Evolutionary conservation across 179 eudicot genomes (phyloP).

Genomic region (Dionaea muscipula): DNA sequence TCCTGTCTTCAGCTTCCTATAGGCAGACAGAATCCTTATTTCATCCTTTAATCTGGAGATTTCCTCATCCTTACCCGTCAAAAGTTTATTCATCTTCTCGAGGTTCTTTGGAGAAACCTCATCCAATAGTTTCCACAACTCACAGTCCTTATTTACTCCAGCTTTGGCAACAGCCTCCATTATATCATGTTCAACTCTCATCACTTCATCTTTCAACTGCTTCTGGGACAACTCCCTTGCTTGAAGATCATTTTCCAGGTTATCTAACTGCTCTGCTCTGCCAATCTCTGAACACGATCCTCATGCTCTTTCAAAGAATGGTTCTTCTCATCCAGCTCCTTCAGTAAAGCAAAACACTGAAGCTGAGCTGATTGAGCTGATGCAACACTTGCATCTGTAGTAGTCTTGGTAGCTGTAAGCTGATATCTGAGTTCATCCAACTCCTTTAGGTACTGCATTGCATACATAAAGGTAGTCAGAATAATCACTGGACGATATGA

Average conservation of each 20-base stretch:
- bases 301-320: too few species aligned
- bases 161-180: conserved; percentile 65
- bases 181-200: conserved; percentile 78
- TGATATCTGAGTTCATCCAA: conserved; percentile 58
- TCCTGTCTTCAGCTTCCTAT: conserved; percentile 86
- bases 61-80: conserved; percentile 64
- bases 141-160: conserved; percentile 58
- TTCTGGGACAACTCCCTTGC: conserved; percentile 65
- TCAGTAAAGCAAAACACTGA: conserved; percentile 53
- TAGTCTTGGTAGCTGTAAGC: conserved; percentile 51
- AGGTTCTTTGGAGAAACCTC: conserved; percentile 67
- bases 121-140: conserved; percentile 60
- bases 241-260: too few species aligned
- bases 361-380: conserved; percentile 81
- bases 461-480: too few species aligned
- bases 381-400: conserved; percentile 79
- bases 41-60: conserved; percentile 67
- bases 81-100: conserved; percentile 57
- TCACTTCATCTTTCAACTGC: conserved; percentile 77
- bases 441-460: conserved; percentile 58
- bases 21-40: conserved; percentile 61
- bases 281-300: too few species aligned
- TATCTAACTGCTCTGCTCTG: too few species aligned
- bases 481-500: too few species aligned
- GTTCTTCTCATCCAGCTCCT: too few species aligned